A percentile compares a stretch with the other conserved stretches of the same genome.
Conservation (phyloP, 441 rosid genomes). For the Bruguiera hainesii region DNA sequence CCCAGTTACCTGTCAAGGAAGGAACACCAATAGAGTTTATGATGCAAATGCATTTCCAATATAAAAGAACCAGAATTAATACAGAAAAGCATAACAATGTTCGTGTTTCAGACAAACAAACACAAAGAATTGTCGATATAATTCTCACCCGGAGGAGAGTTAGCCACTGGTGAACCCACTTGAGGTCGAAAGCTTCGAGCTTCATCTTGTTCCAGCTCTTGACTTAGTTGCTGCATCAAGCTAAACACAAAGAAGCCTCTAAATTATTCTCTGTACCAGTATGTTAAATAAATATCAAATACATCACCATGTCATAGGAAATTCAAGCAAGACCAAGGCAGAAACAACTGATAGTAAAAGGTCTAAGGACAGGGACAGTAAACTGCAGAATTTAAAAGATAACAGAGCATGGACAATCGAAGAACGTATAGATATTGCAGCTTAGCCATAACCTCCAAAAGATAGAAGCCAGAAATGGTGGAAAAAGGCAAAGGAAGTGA, state of each 20-base stretch:
- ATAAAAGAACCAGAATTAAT: neutral
- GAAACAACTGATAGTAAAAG: neutral
- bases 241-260: slow-evolving; percentile 34
- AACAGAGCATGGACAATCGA: neutral
- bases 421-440: neutral
- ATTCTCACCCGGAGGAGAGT: slow-evolving; percentile 72
- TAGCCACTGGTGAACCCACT: slow-evolving; percentile 59
- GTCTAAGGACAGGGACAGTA: neutral
- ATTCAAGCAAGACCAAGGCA: neutral
- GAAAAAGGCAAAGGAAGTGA: no score
- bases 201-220: slow-evolving; percentile 75
- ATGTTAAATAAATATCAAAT: neutral
- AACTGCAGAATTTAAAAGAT: neutral
- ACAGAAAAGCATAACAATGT: slow-evolving; percentile 2
- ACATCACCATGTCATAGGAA: neutral
- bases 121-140: slow-evolving; percentile 4
- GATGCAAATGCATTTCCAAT: slow-evolving; percentile 11
- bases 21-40: slow-evolving; percentile 18
- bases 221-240: slow-evolving; percentile 59
- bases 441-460: neutral
- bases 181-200: slow-evolving; percentile 54
- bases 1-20: slow-evolving; percentile 55
- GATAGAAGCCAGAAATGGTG: no score
- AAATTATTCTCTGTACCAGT: slow-evolving; percentile 9
- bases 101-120: slow-evolving; percentile 10